Evolutionary conservation across 2,329 filamentous ascomycete genomes (phyloP).

Genomic region (Aspergillus calidoustus): DNA sequence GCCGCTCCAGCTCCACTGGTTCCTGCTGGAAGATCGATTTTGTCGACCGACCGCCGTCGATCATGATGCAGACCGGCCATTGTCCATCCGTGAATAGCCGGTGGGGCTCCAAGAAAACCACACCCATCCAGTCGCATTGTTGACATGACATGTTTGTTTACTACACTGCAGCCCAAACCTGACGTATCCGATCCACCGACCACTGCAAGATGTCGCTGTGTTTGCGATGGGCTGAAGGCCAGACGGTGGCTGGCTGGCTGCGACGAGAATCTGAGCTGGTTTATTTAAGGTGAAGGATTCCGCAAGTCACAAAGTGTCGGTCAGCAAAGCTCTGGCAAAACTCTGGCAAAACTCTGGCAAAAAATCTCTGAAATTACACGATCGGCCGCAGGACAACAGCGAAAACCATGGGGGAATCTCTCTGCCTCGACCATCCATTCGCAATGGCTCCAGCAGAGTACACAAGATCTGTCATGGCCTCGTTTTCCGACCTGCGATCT

Average conservation of each 20-base stretch:
- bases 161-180: neutral
- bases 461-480: conserved; percentile 5
- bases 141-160: neutral
- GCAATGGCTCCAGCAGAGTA: neutral
- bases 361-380: too few species aligned
- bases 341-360: too few species aligned
- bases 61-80: neutral
- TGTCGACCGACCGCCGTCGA: neutral
- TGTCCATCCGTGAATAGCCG: too few species aligned
- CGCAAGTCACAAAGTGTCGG: neutral
- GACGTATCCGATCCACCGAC: neutral
- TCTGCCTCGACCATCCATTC: neutral
- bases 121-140: neutral
- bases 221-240: neutral
- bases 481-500: neutral
- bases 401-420: neutral
- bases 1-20: neutral
- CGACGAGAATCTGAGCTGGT: neutral
- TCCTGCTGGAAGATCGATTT: neutral
- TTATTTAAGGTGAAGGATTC: neutral
- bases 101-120: too few species aligned
- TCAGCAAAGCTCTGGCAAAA: neutral
- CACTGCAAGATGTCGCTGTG: neutral
- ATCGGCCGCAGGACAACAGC: too few species aligned
- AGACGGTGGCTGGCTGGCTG: neutral